A percentile compares a stretch with the other conserved stretches of the same genome.
These are phyloP conservation scores for Fraxinus excelsior DNA, from an alignment of 257 asterid species.

Conservation along the genomic window DNA sequence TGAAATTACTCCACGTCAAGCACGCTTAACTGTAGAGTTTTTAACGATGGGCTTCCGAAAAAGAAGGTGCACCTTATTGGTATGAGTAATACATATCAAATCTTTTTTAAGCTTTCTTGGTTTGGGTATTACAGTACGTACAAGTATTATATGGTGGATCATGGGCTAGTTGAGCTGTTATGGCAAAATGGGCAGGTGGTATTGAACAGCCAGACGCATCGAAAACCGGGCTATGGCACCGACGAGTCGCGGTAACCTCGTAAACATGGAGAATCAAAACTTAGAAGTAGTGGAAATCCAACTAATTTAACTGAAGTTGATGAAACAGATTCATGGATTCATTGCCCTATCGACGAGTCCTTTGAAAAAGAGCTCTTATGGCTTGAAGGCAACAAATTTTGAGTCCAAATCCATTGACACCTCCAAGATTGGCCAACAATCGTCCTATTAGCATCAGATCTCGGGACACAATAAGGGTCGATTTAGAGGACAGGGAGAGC, in stretches of 20 bases:
- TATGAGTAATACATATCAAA: too few species aligned
- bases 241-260: constrained; percentile 22
- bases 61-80: too few species aligned
- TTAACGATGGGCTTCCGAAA: too few species aligned
- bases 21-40: too few species aligned
- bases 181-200: constrained; percentile 89
- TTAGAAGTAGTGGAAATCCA: constrained; percentile 31
- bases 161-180: constrained; percentile 76
- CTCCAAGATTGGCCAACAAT: too few species aligned
- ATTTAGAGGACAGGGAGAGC: constrained; percentile 26
- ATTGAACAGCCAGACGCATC: constrained; percentile 53
- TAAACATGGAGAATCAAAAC: constrained; percentile 25
- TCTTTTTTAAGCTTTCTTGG: too few species aligned
- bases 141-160: constrained; percentile 56
- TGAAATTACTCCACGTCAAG: too few species aligned
- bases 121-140: too few species aligned
- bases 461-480: background rate
- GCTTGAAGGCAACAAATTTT: constrained; percentile 28
- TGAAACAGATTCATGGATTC: constrained; percentile 56
- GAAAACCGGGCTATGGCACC: constrained; percentile 26
- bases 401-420: constrained; percentile 38
- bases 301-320: constrained; percentile 45
- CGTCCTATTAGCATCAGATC: constrained; percentile 21
- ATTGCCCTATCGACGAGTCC: constrained; percentile 61
- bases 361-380: constrained; percentile 50